phyloP scores from a whole-genome alignment of 2,329 filamentous ascomycete species.

The Ustilaginoidea virens region DNA sequence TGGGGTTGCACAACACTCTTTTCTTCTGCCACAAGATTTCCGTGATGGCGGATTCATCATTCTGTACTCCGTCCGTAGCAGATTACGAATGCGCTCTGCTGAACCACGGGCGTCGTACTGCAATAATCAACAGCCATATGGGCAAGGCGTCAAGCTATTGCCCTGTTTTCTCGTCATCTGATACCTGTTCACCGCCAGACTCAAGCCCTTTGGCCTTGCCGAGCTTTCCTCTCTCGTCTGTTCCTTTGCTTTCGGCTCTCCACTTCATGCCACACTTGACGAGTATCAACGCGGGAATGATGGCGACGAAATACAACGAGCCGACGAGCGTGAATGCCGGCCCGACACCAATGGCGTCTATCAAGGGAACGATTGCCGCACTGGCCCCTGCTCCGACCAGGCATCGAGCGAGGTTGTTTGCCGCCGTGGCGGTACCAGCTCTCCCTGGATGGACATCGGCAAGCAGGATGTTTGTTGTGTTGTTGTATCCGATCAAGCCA shows the following conservation, averaged over 20 bases:
- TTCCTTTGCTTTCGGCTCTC: constrained; percentile 19
- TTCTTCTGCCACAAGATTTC: no score
- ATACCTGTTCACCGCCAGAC: no score
- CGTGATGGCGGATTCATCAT: no score
- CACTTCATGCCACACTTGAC: constrained; percentile 27
- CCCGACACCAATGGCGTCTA: constrained; percentile 31
- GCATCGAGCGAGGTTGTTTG: constrained; percentile 41
- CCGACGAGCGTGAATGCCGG: constrained; percentile 36
- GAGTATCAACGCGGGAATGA: constrained; percentile 24
- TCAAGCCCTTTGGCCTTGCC: neutral
- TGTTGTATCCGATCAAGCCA: constrained; percentile 38
- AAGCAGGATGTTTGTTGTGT: constrained; percentile 34
- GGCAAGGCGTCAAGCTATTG: no score
- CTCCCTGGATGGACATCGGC: constrained; percentile 38
- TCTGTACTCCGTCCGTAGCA: no score
- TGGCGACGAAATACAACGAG: constrained; percentile 22
- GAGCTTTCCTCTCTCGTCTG: constrained; percentile 10
- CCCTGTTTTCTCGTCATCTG: no score
- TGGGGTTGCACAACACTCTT: no score
- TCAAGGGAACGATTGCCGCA: constrained; percentile 36
- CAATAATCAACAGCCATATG: no score
- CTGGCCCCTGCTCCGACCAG: constrained; percentile 36
- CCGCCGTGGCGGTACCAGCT: constrained; percentile 37
- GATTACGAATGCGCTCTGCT: no score
- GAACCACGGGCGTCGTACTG: no score